phyloP scores from a whole-genome alignment of 2,329 filamentous ascomycete species.

The Sclerotinia borealis region DNA sequence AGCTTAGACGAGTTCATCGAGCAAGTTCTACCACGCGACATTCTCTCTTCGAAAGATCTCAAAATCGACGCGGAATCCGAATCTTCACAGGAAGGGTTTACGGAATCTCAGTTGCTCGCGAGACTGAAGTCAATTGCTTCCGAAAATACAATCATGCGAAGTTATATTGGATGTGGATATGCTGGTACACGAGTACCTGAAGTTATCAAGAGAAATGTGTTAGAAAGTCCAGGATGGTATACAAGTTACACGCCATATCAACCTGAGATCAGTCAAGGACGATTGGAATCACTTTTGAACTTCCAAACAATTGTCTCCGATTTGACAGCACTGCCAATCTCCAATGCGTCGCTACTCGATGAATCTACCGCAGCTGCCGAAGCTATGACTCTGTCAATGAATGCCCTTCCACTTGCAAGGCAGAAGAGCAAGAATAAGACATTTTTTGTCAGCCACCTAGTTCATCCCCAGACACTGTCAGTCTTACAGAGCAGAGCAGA shows the following conservation, averaged over 20 bases:
- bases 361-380: constrained; percentile 90
- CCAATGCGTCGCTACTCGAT: constrained; percentile 86
- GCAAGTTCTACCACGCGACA: constrained; percentile 75
- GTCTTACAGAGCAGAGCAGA: constrained; percentile 81
- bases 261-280: constrained; percentile 92
- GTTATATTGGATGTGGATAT: constrained; percentile 83
- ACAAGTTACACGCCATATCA: constrained; percentile 98
- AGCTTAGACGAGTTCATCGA: constrained; percentile 77
- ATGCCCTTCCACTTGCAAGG: constrained; percentile 62
- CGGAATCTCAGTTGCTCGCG: constrained; percentile 55
- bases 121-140: constrained; percentile 47
- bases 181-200: constrained; percentile 79
- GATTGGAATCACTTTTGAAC: constrained; percentile 86
- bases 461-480: constrained; percentile 79
- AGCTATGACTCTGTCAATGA: constrained; percentile 90
- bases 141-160: constrained; percentile 56
- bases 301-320: constrained; percentile 92
- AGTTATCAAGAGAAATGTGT: constrained; percentile 86
- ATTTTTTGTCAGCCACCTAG: constrained; percentile 74
- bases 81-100: constrained; percentile 27
- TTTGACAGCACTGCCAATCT: constrained; percentile 77
- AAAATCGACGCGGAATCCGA: constrained; percentile 43
- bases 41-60: constrained; percentile 62
- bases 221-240: constrained; percentile 95
- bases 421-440: constrained; percentile 72